Base-by-base conservation (phyloP, 441 rosid species). In the Mallotus repandus region DNA sequence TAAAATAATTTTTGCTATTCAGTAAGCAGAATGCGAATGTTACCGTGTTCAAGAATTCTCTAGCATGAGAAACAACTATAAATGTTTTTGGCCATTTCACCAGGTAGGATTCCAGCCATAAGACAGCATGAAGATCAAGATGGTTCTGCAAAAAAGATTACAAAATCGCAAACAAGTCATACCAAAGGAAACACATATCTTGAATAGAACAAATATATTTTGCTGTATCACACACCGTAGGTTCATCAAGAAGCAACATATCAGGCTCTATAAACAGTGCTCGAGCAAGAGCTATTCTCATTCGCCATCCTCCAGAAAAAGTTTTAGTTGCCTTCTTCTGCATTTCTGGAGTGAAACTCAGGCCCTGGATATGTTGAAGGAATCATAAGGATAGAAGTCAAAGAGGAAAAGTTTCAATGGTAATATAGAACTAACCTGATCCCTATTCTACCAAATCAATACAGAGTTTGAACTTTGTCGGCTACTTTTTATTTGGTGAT, bases 241-340 rank as follows among this genome's bases (percentile, higher is more conserved):
- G 99, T 82, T 95, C 99, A 84, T 95, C 99, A 77, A 95, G 99
- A 66, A 95, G 88, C 88, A 95, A 83, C 74, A 93, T 65, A 81
- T 95, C 99, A 67, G 99, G 99, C 80, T 95, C 99, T 58, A 95
- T 85, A 83, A 88, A 95, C 74, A 95, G 80, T 0, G 97, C 98
- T 70, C 97, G 98, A 68, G 99, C 98, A 81, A 95, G 91, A 68
- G 98, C 98, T 72, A 95, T 91, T 81, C 99, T 86, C 99, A 95
- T 95, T 63, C 99, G 86, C 98, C 99, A 95, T 80, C 98, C 98
- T 77, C 99, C 99, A 77, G 99, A 93, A 81, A 95, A 93, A 7
- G 91, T 74, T 83, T 85, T 95, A 54, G 99, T 95, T 54, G 97
- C 74, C 79, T 83, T 91, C 76, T 63, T 74, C 87, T 89, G 96